Conservation (phyloP, 2,329 filamentous ascomycete species). For the Biscogniauxia sp. region DNA sequence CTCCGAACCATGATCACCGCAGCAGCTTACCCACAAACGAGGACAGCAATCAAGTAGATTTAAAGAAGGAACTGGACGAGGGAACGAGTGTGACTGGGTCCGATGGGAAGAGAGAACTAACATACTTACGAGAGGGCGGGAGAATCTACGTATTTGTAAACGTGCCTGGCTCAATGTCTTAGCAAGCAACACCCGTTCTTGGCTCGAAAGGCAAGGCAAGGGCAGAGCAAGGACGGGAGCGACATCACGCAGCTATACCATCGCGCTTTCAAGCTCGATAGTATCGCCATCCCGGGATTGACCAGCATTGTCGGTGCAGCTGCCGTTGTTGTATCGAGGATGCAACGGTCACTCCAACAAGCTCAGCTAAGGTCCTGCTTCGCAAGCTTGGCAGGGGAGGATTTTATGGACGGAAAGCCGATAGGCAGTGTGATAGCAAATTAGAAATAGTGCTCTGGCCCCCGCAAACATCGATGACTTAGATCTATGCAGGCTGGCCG, state of each 20-base stretch:
- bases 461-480: not conserved
- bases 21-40: slow-evolving; percentile 5
- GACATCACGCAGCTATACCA: slow-evolving; percentile 11
- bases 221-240: slow-evolving; percentile 7
- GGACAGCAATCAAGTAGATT: slow-evolving; percentile 7
- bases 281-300: not conserved
- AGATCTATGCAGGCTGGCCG: not conserved
- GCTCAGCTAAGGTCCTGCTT: not conserved
- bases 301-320: slow-evolving; percentile 16
- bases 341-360: slow-evolving; percentile 3
- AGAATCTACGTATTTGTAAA: slow-evolving; percentile 22
- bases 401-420: not conserved
- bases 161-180: slow-evolving; percentile 3
- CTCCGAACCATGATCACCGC: slow-evolving; percentile 28
- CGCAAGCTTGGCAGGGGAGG: not conserved
- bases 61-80: slow-evolving; percentile 10
- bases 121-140: slow-evolving; percentile 7
- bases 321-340: slow-evolving; percentile 23
- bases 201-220: not conserved
- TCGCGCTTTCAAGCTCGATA: slow-evolving; percentile 7
- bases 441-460: not conserved
- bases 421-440: not conserved
- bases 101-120: slow-evolving; percentile 5
- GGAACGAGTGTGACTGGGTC: slow-evolving; percentile 11
- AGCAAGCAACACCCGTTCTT: not conserved